Evolutionary conservation across 371 early-diverging fungal genomes (phyloP).

Genomic region (Smittium mucronatum): DNA sequence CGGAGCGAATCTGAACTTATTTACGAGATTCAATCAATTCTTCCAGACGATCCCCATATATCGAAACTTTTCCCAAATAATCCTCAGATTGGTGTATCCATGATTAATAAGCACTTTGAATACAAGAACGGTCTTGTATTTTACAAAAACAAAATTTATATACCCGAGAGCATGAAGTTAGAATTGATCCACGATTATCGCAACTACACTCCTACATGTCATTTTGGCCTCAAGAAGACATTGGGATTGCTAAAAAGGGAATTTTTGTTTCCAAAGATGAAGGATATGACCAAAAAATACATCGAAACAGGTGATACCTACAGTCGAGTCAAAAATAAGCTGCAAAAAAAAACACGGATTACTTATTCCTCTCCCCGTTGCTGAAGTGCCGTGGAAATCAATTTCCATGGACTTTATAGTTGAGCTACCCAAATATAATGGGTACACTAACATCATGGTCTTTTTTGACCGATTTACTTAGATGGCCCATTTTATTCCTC

Average conservation of each 20-base stretch:
- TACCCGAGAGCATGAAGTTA: neutral
- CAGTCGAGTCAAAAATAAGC: neutral
- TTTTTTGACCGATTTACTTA: constrained; percentile 25
- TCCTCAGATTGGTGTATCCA: neutral
- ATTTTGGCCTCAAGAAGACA: constrained; percentile 8
- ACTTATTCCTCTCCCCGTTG: constrained; percentile 31
- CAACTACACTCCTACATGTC: neutral
- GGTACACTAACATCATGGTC: constrained; percentile 23
- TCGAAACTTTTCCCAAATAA: neutral
- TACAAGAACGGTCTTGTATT: neutral
- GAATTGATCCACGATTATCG: neutral
- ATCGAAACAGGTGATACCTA: constrained; percentile 3
- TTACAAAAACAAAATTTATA: neutral
- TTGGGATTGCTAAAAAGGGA: neutral
- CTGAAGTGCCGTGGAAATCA: constrained; percentile 13
- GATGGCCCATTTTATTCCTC: constrained; percentile 20
- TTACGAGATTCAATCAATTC: neutral
- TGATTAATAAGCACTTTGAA: neutral
- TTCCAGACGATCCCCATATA: neutral
- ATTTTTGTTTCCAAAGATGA: constrained; percentile 3
- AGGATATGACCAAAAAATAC: neutral
- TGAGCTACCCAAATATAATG: constrained; percentile 18
- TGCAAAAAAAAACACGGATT: constrained; percentile 17
- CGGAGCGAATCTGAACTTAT: neutral
- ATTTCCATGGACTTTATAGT: constrained; percentile 31